Evolutionary conservation across 257 asterid species (phyloP).

Genomic region (Solanum bulbocastanum): DNA sequence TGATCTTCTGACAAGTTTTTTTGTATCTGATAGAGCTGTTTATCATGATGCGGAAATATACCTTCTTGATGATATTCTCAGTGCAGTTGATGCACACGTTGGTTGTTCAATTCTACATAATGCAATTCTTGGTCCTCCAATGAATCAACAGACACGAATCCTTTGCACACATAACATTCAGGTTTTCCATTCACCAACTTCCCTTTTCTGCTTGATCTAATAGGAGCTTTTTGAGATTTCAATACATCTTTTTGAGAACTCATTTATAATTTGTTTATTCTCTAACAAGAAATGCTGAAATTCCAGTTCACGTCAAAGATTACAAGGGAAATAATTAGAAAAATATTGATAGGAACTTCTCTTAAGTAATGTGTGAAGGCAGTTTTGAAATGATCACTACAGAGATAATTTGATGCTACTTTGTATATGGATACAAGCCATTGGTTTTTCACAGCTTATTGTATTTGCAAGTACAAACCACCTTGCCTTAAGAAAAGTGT

Average conservation of each 20-base stretch:
- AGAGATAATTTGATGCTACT: neutral
- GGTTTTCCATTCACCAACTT: conserved; percentile 29
- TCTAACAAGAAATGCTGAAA: neutral
- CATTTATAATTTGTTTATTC: neutral
- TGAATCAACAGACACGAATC: conserved; percentile 67
- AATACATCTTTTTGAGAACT: neutral
- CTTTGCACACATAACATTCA: conserved; percentile 90
- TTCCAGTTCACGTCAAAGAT: neutral
- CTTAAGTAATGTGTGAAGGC: neutral
- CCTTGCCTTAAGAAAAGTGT: neutral
- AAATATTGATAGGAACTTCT: neutral
- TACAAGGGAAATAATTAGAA: neutral
- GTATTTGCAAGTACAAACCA: neutral
- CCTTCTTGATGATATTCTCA: conserved; percentile 89
- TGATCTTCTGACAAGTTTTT: conserved; percentile 3
- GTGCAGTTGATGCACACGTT: conserved; percentile 98
- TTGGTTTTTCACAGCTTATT: neutral
- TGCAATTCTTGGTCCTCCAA: conserved; percentile 69
- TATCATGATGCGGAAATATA: conserved; percentile 55
- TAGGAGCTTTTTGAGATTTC: neutral
- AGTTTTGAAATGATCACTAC: neutral
- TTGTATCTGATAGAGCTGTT: conserved; percentile 54
- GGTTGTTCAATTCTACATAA: conserved; percentile 60
- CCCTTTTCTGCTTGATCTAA: neutral
- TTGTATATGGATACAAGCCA: neutral